Conservation (phyloP, 179 eudicot genomes). For the Dionaea muscipula region DNA sequence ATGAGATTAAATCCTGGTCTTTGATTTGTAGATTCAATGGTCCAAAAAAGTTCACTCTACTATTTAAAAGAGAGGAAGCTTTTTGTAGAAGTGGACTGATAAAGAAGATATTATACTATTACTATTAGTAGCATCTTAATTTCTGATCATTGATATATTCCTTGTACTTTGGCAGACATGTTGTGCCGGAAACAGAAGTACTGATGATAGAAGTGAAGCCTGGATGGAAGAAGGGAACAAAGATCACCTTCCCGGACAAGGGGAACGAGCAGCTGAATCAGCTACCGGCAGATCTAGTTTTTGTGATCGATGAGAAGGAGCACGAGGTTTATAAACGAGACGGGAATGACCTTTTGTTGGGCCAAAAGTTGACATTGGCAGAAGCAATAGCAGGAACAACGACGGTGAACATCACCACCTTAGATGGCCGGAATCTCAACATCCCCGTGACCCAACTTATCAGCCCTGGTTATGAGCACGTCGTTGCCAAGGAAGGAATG, state of each 20-base stretch:
- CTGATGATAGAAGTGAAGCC: conserved; percentile 77
- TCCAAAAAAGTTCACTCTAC: no score
- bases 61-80: no score
- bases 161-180: conserved; percentile 19
- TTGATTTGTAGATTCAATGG: no score
- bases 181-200: conserved; percentile 45
- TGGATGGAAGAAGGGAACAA: conserved; percentile 91
- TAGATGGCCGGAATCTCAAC: conserved; percentile 44
- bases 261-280: conserved; percentile 61
- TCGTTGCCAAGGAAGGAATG: conserved; percentile 66
- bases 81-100: no score
- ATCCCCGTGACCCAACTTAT: conserved; percentile 44
- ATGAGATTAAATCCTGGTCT: no score
- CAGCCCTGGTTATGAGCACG: conserved; percentile 46
- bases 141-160: neutral
- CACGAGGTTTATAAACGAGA: conserved; percentile 50
- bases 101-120: no score
- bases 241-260: conserved; percentile 76
- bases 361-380: conserved; percentile 33
- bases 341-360: conserved; percentile 48
- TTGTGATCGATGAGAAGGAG: conserved; percentile 74
- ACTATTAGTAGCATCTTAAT: neutral
- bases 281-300: conserved; percentile 73
- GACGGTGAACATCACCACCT: conserved; percentile 34
- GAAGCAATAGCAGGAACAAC: conserved; percentile 72